A percentile compares a stretch with the other conserved stretches of the same genome.
Evolutionary conservation across 2,329 filamentous ascomycete species (phyloP).

Genomic region (Cadophora sp.): DNA sequence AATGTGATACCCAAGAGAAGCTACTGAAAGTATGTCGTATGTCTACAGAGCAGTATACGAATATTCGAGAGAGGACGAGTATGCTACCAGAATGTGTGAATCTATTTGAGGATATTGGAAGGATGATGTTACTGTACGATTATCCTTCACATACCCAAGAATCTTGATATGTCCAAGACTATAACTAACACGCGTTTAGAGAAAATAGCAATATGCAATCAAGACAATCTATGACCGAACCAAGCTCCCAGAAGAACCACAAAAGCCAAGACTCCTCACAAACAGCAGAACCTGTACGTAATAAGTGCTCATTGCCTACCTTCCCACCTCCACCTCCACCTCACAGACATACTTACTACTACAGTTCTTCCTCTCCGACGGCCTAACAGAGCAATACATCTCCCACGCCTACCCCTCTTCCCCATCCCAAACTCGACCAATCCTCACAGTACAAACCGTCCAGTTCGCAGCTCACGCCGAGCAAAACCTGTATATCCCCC

Average conservation of each 20-base stretch:
- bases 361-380: slow-evolving; percentile 37
- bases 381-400: slow-evolving; percentile 37
- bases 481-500: slow-evolving; percentile 26
- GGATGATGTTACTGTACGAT: slow-evolving; percentile 21
- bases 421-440: not conserved
- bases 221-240: not conserved
- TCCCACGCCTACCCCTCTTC: slow-evolving; percentile 23
- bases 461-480: slow-evolving; percentile 36
- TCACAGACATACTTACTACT: too few relatives aligned
- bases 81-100: slow-evolving; percentile 26
- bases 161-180: not conserved
- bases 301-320: too few relatives aligned
- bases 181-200: not conserved
- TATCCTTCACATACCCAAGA: not conserved
- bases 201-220: not conserved
- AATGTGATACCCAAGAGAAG: slow-evolving; percentile 18
- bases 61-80: slow-evolving; percentile 25
- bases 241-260: not conserved
- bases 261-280: not conserved
- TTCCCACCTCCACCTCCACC: too few relatives aligned
- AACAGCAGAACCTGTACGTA: slow-evolving; percentile 29
- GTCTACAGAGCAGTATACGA: slow-evolving; percentile 25
- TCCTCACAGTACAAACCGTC: slow-evolving; percentile 30
- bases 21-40: slow-evolving; percentile 22
- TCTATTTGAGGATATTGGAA: slow-evolving; percentile 30